Conservation (phyloP, 805 yeast species). For the Blastobotrys parvus region DNA sequence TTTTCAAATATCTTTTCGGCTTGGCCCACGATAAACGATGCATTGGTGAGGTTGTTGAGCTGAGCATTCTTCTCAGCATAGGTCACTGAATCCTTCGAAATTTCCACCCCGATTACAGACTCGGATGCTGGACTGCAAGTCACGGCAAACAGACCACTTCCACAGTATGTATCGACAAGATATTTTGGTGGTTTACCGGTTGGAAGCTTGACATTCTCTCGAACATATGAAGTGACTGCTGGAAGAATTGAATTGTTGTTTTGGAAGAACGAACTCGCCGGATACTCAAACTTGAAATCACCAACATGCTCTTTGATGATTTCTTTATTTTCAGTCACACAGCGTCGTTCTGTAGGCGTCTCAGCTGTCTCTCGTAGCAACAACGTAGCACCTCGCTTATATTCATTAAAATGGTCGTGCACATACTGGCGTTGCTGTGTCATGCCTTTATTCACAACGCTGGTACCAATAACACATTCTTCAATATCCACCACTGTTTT, state of each 20-base stretch:
- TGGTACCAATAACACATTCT: conserved; percentile 86
- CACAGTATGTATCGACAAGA: conserved; percentile 92
- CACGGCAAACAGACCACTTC: conserved; percentile 87
- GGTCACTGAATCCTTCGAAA: conserved; percentile 80
- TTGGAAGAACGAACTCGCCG: conserved; percentile 95
- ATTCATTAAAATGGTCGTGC: conserved; percentile 37
- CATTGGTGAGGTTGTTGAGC: conserved; percentile 65
- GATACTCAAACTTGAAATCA: conserved; percentile 63
- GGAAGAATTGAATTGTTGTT: conserved; percentile 91
- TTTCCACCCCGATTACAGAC: conserved; percentile 86
- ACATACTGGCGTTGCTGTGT: conserved; percentile 55
- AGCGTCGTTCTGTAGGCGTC: conserved; percentile 36
- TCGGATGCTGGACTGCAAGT: conserved; percentile 78
- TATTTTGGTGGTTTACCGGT: conserved; percentile 42
- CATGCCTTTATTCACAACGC: conserved; percentile 67
- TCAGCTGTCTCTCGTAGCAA: conserved; percentile 71
- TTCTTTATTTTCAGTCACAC: conserved; percentile 71
- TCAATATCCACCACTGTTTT: conserved; percentile 77
- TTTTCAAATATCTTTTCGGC: conserved; percentile 83
- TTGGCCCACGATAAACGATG: conserved; percentile 80
- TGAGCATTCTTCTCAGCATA: conserved; percentile 76
- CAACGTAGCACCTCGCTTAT: conserved; percentile 78
- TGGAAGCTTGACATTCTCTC: conserved; percentile 50
- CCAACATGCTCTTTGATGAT: conserved; percentile 71
- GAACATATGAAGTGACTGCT: conserved; percentile 70